Conservation (phyloP, 179 eudicot genomes). For the Heliamphora pulchella region DNA sequence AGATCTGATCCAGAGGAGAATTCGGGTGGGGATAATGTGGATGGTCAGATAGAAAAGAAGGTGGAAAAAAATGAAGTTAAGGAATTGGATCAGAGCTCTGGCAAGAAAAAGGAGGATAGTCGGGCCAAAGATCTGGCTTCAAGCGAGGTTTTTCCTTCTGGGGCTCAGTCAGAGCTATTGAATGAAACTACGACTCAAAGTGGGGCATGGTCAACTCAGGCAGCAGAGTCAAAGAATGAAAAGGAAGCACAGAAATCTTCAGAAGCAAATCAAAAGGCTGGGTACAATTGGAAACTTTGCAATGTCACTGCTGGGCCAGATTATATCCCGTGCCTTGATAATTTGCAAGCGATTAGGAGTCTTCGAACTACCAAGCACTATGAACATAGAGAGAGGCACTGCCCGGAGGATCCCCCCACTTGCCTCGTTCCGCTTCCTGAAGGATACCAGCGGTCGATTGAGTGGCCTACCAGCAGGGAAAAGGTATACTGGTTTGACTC, state of each 20-base stretch:
- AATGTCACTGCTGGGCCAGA: constrained; percentile 72
- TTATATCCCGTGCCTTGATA: constrained; percentile 96
- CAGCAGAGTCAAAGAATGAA: constrained; percentile 74
- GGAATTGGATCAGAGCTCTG: constrained; percentile 32
- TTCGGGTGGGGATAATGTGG: constrained; percentile 33
- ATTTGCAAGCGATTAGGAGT: constrained; percentile 59
- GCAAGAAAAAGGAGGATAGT: constrained; percentile 30
- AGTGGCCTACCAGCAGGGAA: constrained; percentile 92
- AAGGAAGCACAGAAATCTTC: constrained; percentile 51
- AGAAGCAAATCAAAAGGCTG: constrained; percentile 29
- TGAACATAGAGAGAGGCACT: constrained; percentile 92
- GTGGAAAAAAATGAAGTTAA: constrained; percentile 30
- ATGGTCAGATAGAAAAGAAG: constrained; percentile 36
- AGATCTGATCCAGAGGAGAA: constrained; percentile 33
- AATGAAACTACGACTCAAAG: constrained; percentile 62
- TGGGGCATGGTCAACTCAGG: constrained; percentile 82
- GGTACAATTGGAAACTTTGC: constrained; percentile 61
- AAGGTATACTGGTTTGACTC: constrained; percentile 36
- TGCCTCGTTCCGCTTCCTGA: constrained; percentile 91
- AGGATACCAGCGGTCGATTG: constrained; percentile 67
- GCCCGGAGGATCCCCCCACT: constrained; percentile 78
- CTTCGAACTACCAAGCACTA: constrained; percentile 72
- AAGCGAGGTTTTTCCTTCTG: constrained; percentile 66
- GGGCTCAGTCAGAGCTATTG: constrained; percentile 80
- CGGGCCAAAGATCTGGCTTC: constrained; percentile 28